Evolutionary conservation across 2,329 filamentous ascomycete species (phyloP).

Genomic region (Penicillium sp.): DNA sequence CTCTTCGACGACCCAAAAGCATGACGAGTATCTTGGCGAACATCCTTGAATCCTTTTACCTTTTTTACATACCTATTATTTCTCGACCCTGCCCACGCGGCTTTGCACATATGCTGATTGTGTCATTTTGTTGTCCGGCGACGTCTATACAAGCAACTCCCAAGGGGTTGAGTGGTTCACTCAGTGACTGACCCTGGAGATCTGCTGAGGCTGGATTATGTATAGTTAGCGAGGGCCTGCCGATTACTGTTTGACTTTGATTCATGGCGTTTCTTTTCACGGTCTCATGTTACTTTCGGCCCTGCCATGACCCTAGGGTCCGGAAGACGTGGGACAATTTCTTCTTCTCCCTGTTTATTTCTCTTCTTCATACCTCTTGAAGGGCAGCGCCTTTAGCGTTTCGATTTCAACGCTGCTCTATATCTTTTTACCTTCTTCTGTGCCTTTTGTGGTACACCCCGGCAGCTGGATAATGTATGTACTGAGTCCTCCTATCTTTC

Average conservation of each 20-base stretch:
- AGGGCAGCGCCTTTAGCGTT: background rate
- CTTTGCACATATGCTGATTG: constrained; percentile 32
- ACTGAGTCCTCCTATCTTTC: constrained; percentile 28
- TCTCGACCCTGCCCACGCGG: constrained; percentile 18
- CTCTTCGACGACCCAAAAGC: constrained; percentile 28
- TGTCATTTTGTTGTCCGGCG: constrained; percentile 11
- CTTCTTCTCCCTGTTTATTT: constrained; percentile 17
- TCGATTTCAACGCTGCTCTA: constrained; percentile 10
- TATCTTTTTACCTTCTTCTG: constrained; percentile 20
- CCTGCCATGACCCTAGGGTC: constrained; percentile 42
- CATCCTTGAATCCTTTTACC: constrained; percentile 17
- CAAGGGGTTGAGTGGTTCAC: background rate
- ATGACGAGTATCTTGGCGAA: constrained; percentile 32
- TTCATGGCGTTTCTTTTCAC: constrained; percentile 28
- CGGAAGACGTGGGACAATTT: constrained; percentile 23
- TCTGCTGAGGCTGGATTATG: constrained; percentile 21
- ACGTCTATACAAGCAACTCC: constrained; percentile 3
- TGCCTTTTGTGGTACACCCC: constrained; percentile 24
- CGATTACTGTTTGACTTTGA: constrained; percentile 18
- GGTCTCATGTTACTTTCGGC: constrained; percentile 27
- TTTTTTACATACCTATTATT: constrained; percentile 24
- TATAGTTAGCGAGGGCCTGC: constrained; percentile 31
- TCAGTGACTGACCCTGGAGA: constrained; percentile 2
- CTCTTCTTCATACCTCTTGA: constrained; percentile 14
- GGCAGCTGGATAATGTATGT: constrained; percentile 39